Percentiles rank a stretch among this genome's conserved stretches.
Evolutionary conservation across 179 eudicot genomes (phyloP).

Genomic region (Camellia oleifera): DNA sequence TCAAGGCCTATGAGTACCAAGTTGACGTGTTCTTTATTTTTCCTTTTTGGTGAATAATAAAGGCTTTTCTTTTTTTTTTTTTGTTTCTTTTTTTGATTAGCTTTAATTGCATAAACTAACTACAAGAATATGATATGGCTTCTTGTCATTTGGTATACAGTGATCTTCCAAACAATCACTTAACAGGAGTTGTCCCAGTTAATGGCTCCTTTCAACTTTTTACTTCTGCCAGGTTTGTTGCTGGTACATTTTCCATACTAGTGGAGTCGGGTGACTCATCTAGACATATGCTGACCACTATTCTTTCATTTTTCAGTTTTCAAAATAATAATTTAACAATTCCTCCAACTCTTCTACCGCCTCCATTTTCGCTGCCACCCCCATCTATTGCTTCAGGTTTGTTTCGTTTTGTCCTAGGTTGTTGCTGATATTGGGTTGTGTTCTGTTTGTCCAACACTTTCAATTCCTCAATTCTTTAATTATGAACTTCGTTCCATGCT

Average conservation of each 20-base stretch:
- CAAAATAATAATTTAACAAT: too few species aligned
- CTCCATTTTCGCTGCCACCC: too few species aligned
- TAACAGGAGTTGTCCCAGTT: conserved; percentile 29
- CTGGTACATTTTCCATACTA: too few species aligned
- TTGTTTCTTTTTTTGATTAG: background rate
- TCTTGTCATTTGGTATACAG: conserved; percentile 9
- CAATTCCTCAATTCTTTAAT: background rate
- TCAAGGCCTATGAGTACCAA: conserved; percentile 78
- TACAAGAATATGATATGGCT: background rate
- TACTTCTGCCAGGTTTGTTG: conserved; percentile 21
- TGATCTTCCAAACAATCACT: conserved; percentile 32
- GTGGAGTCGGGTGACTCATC: too few species aligned
- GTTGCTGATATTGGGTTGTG: too few species aligned
- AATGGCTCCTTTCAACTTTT: conserved; percentile 87
- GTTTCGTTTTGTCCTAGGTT: too few species aligned
- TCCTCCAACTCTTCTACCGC: too few species aligned
- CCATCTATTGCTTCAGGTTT: too few species aligned
- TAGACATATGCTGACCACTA: too few species aligned
- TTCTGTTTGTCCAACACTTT: too few species aligned
- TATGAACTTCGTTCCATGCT: background rate
- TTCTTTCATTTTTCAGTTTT: too few species aligned
- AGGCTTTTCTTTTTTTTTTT: background rate
- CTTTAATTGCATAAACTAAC: background rate
- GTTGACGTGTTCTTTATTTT: background rate
- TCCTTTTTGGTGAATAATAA: background rate